Percentiles rank a stretch among this genome's conserved stretches.
Conservation (phyloP, 2,329 filamentous ascomycete species). For the Tolypocladium tundrense region DNA sequence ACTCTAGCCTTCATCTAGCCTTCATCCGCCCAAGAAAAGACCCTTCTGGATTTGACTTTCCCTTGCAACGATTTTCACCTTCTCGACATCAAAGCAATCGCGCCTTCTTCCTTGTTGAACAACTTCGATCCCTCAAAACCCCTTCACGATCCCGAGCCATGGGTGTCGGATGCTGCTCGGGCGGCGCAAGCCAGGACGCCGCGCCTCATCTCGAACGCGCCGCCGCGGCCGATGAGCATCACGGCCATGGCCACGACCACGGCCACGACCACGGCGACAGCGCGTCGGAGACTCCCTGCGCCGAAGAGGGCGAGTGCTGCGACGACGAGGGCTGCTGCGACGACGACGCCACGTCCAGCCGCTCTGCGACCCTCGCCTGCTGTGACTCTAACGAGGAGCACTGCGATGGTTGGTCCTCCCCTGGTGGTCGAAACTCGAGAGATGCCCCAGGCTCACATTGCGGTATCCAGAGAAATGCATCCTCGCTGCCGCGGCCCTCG, state of each 20-base stretch:
- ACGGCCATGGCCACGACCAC: background rate
- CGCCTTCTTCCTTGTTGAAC: background rate
- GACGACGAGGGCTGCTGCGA: slow-evolving; percentile 10
- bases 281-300: background rate
- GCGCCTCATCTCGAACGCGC: background rate
- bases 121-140: background rate
- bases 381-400: slow-evolving; percentile 15
- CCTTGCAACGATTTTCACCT: too few relatives aligned
- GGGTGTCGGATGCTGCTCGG: slow-evolving; percentile 6
- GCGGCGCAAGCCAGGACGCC: background rate
- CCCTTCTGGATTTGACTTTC: background rate
- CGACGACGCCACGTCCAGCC: slow-evolving; percentile 3
- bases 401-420: slow-evolving; percentile 11
- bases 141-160: background rate
- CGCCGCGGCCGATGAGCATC: background rate
- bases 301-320: slow-evolving; percentile 5
- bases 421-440: background rate
- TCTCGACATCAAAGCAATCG: background rate
- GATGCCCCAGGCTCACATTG: slow-evolving; percentile 1
- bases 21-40: too few relatives aligned
- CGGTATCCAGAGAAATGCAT: slow-evolving; percentile 18
- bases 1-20: background rate
- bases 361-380: slow-evolving; percentile 11
- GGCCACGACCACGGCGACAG: background rate
- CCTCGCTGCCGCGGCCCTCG: slow-evolving; percentile 16